Conservation (phyloP, 192 early-diverging fungal species). For the Backusella sp. region DNA sequence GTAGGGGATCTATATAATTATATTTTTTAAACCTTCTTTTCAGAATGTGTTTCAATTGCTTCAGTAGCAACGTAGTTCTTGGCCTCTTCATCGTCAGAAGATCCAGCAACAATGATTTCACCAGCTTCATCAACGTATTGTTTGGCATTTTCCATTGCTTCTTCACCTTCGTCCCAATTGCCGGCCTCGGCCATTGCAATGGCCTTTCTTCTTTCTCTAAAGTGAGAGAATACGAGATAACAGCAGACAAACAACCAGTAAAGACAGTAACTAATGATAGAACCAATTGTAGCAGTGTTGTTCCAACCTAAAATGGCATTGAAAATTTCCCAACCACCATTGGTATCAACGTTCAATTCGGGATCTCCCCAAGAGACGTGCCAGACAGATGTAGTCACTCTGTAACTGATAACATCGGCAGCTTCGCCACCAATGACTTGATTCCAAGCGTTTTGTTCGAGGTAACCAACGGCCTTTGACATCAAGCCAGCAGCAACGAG, state of each 20-base stretch:
- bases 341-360: constrained; percentile 41
- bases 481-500: constrained; percentile 84
- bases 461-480: constrained; percentile 60
- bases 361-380: constrained; percentile 48
- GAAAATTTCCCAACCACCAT: constrained; percentile 70
- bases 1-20: constrained; percentile 1
- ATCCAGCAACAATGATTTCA: constrained; percentile 6
- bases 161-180: constrained; percentile 22
- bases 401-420: constrained; percentile 48
- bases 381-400: constrained; percentile 37
- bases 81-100: background rate
- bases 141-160: constrained; percentile 22
- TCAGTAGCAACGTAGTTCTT: background rate
- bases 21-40: constrained; percentile 4
- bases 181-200: constrained; percentile 12
- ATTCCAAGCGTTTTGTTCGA: constrained; percentile 67
- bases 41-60: background rate
- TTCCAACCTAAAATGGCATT: constrained; percentile 74
- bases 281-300: constrained; percentile 71
- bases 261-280: constrained; percentile 71
- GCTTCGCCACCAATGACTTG: constrained; percentile 63
- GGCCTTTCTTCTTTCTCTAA: constrained; percentile 27
- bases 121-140: constrained; percentile 19
- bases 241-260: constrained; percentile 71
- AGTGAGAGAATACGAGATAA: constrained; percentile 48